Evolutionary conservation across 306 rosid species (phyloP).

Genomic region (Prosopis cineraria): DNA sequence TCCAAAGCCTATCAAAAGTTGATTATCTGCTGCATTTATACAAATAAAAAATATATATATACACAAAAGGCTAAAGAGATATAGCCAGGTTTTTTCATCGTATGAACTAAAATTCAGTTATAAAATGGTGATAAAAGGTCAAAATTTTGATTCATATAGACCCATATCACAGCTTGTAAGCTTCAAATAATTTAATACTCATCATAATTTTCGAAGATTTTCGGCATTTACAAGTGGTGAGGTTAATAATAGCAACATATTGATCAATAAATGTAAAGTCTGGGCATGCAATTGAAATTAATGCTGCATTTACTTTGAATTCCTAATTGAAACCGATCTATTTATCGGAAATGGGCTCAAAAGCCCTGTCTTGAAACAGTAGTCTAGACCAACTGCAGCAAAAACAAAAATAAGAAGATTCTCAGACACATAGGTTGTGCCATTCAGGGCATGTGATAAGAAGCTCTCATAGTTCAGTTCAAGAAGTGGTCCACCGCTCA

Average conservation of each 20-base stretch:
- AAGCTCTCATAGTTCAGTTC: conserved; percentile 60
- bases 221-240: background rate
- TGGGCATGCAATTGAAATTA: conserved; percentile 11
- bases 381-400: conserved; percentile 79
- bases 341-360: conserved; percentile 67
- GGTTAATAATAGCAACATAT: background rate
- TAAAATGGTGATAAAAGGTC: background rate
- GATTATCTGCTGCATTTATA: too few relatives aligned
- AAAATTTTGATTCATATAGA: background rate
- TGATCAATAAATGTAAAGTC: background rate
- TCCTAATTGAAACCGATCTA: conserved; percentile 39
- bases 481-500: conserved; percentile 60
- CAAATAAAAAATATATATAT: too few relatives aligned
- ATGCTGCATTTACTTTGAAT: conserved; percentile 22
- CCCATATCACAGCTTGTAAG: background rate
- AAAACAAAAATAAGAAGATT: conserved; percentile 67
- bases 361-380: conserved; percentile 67
- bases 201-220: background rate
- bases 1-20: too few relatives aligned
- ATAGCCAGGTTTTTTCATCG: background rate
- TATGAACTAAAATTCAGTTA: background rate
- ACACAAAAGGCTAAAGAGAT: background rate
- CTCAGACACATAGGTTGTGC: conserved; percentile 61
- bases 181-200: too few relatives aligned
- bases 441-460: conserved; percentile 59